phyloP scores from a whole-genome alignment of 306 rosid species.

The Luffa aegyptiaca region DNA sequence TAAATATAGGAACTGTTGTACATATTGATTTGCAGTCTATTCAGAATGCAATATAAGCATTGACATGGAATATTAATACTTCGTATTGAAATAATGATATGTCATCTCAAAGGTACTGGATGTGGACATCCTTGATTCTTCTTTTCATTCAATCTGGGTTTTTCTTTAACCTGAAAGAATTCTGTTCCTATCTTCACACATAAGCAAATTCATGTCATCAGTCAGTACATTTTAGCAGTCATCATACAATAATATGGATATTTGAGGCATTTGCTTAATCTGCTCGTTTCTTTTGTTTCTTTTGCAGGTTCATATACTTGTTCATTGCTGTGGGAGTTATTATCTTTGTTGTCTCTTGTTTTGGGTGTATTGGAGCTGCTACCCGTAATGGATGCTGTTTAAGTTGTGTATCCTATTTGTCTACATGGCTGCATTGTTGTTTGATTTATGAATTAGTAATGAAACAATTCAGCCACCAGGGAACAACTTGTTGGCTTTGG shows the following conservation, averaged over 20 bases:
- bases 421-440: neutral
- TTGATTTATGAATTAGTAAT: neutral
- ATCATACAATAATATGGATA: neutral
- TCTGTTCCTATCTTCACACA: neutral
- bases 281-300: constrained; percentile 5
- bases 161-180: neutral
- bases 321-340: constrained; percentile 72
- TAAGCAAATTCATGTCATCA: neutral
- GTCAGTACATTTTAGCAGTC: neutral
- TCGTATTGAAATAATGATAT: neutral
- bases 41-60: neutral
- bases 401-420: constrained; percentile 71
- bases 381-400: constrained; percentile 80
- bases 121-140: neutral
- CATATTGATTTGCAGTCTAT: neutral
- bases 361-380: constrained; percentile 73
- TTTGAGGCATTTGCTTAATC: constrained; percentile 7
- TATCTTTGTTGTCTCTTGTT: constrained; percentile 67
- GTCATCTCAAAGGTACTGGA: neutral
- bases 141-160: neutral
- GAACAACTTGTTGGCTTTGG: neutral
- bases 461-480: neutral
- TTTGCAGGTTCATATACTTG: constrained; percentile 80
- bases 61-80: neutral
- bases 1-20: neutral